phyloP scores from a whole-genome alignment of 768 basidiomycete genomes.

The Amanita muscaria region DNA sequence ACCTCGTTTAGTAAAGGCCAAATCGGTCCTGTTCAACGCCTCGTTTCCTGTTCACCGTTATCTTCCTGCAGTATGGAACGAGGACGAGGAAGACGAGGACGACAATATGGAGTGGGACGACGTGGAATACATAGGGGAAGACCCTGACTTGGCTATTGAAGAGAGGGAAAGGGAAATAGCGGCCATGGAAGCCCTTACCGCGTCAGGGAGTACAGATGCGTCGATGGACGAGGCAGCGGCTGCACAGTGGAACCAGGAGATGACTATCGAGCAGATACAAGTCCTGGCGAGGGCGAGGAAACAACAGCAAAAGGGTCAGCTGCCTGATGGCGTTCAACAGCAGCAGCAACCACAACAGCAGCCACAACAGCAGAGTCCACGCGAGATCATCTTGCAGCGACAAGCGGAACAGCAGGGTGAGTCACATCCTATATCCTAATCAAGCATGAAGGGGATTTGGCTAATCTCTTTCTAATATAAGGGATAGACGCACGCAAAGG shows the following conservation, averaged over 20 bases:
- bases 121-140: slow-evolving; percentile 63
- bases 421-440: slow-evolving; percentile 14
- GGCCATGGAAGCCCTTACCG: slow-evolving; percentile 14
- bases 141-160: slow-evolving; percentile 51
- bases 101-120: slow-evolving; percentile 61
- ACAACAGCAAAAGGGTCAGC: slow-evolving; percentile 19
- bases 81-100: slow-evolving; percentile 63
- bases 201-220: neutral
- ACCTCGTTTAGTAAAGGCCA: slow-evolving; percentile 24
- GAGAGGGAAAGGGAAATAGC: slow-evolving; percentile 25
- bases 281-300: slow-evolving; percentile 20
- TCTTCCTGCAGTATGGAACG: slow-evolving; percentile 76
- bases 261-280: slow-evolving; percentile 24
- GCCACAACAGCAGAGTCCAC: slow-evolving; percentile 12
- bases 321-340: slow-evolving; percentile 18
- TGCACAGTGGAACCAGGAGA: slow-evolving; percentile 1
- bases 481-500: slow-evolving; percentile 72
- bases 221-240: neutral
- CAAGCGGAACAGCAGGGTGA: slow-evolving; percentile 5
- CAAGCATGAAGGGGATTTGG: slow-evolving; percentile 13
- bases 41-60: slow-evolving; percentile 64
- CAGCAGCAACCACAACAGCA: no score
- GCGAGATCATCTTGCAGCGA: no score
- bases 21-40: slow-evolving; percentile 64
- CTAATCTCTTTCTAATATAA: slow-evolving; percentile 35